Conservation (phyloP, 148 eudicot species). For the Camellia granthamiana region DNA sequence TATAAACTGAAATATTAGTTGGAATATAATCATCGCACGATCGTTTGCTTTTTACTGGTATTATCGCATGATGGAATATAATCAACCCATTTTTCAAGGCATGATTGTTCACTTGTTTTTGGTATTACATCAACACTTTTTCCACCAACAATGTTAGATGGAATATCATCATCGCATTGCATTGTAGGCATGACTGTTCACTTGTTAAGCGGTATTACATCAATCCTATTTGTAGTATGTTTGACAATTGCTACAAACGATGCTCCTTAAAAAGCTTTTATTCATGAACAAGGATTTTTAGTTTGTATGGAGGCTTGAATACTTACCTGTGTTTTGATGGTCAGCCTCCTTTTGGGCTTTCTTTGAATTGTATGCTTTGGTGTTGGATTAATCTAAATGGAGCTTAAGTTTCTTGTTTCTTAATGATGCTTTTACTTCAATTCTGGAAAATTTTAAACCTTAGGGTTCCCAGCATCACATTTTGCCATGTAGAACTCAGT, state of each 20-base stretch:
- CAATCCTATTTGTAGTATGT: neutral
- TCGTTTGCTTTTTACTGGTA: no score
- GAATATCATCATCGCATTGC: neutral
- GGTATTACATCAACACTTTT: no score
- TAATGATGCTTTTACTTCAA: conserved; percentile 7
- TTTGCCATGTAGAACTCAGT: neutral
- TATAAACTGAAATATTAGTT: neutral
- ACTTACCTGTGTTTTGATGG: neutral
- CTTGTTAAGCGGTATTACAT: neutral
- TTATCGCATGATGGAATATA: no score
- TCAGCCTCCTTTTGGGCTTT: neutral
- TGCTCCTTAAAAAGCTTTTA: neutral
- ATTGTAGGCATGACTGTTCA: no score
- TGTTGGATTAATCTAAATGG: neutral
- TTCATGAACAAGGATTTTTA: neutral
- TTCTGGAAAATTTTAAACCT: conserved; percentile 1
- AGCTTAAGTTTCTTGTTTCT: neutral
- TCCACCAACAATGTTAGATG: neutral
- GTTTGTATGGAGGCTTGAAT: neutral
- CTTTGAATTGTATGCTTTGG: neutral
- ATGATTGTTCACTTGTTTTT: no score
- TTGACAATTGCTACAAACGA: neutral
- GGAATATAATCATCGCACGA: neutral
- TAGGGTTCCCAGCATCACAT: neutral
- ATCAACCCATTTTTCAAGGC: no score